Base-by-base conservation (phyloP, 805 yeast species). In the Wilhelminamyces savonicus region DNA sequence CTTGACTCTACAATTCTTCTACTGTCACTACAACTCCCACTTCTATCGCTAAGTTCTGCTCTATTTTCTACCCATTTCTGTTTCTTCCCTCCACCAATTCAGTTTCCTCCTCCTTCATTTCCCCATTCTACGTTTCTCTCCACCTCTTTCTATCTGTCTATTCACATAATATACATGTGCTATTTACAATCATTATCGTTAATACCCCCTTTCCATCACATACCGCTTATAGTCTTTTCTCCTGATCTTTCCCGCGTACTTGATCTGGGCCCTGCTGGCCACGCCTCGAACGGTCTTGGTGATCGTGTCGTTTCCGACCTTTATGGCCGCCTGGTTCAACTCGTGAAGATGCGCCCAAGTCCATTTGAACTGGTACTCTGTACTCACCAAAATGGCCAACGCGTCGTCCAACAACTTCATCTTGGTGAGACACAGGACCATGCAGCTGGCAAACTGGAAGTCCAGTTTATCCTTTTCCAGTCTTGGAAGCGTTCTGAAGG, bases 281-380 rank as follows among this genome's bases (percentile, higher is more conserved):
- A 64, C 44, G 7, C 59, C 57, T 24, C 60, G 44, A 15, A 62
- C 41, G 2, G 62, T 53, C 17, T 45, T 40, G n/a, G 54, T 40
- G 5, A 52, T 43, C 16, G 40, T 43, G 17, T 46, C 54, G 27
- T 56, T 42, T 1, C 66, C 70, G 3, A 55, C 31, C 4, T 56
- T 54, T 5, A 43, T 48, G 3, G 65, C 59, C 7, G 57, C 57
- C 2, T 37, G 28, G 31, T 58, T 46, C 11, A 65, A 41, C 7
- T 39, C 43, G 12, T 44, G 42, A 13, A 64, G 48, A 24, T 62
- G 56, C 24, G 39, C 45, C 67, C 66, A 60, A 2, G 63, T 68
- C 97, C 97, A 87, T 18, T 68, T 59, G 50, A 84, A 82, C 41
- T 76, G 76, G 23, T 70, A 72, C 40, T 74, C 72, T 0, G 94